Percentiles rank a stretch among this genome's conserved stretches.
Evolutionary conservation across 331 rosid genomes (phyloP).

Genomic region (Phaseolus coccineus): DNA sequence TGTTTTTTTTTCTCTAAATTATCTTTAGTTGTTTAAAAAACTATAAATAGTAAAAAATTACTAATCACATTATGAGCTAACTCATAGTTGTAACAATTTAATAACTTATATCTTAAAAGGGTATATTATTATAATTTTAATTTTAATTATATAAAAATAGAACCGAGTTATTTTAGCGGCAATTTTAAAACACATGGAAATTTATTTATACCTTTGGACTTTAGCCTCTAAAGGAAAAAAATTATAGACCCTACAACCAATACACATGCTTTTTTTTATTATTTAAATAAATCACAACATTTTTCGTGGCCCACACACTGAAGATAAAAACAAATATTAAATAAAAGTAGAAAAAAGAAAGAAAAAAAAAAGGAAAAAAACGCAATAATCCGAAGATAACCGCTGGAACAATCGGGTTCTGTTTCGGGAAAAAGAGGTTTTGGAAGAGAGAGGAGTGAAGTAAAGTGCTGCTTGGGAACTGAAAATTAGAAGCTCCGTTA

Average conservation of each 20-base stretch:
- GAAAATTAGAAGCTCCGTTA: background rate
- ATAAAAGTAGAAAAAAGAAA: too few species aligned
- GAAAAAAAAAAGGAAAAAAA: background rate
- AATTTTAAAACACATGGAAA: background rate
- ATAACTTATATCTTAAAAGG: too few species aligned
- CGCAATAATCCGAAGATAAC: constrained; percentile 46
- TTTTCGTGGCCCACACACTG: constrained; percentile 23
- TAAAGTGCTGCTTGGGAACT: constrained; percentile 7
- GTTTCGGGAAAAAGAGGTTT: constrained; percentile 14
- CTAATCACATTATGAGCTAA: too few species aligned
- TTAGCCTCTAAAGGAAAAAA: background rate
- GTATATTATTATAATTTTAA: background rate
- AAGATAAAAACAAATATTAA: constrained; percentile 11
- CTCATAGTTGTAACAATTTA: too few species aligned
- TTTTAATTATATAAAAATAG: background rate
- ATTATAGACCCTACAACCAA: background rate
- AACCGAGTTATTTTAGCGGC: background rate
- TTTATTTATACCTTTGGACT: background rate
- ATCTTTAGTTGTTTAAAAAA: too few species aligned
- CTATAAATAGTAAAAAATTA: too few species aligned
- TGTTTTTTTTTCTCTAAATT: too few species aligned
- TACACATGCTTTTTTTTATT: background rate
- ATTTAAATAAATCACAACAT: background rate
- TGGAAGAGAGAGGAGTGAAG: constrained; percentile 22
- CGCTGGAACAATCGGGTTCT: constrained; percentile 41